These are phyloP conservation scores for Apiospora saccharicola DNA, from an alignment of 2,329 filamentous ascomycete genomes.

Conservation along the genomic window DNA sequence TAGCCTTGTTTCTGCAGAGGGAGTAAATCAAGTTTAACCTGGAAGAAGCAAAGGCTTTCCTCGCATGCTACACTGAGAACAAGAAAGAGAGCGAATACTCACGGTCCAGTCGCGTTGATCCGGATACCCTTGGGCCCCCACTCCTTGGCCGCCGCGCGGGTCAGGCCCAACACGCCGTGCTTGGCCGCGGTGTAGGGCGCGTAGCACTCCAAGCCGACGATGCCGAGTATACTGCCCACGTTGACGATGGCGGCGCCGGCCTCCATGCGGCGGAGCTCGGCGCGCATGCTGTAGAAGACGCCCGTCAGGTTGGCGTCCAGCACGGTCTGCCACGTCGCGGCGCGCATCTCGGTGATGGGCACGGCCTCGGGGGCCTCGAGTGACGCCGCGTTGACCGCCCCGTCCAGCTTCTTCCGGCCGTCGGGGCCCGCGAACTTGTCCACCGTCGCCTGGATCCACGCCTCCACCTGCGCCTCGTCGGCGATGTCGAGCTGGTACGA, in stretches of 20 bases:
- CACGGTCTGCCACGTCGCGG: conserved; percentile 14
- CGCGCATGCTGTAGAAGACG: conserved; percentile 21
- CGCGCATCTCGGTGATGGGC: conserved; percentile 8
- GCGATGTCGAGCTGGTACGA: conserved; percentile 17
- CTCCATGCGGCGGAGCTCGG: conserved; percentile 21
- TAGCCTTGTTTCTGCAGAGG: background rate
- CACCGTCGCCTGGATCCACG: conserved; percentile 35
- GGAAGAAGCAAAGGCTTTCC: background rate
- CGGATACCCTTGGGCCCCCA: conserved; percentile 16
- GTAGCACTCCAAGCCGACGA: conserved; percentile 10
- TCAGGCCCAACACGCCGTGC: conserved; percentile 21
- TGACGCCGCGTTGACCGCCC: conserved; percentile 13
- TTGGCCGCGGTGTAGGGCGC: conserved; percentile 20
- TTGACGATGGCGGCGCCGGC: conserved; percentile 10
- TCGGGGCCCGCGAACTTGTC: conserved; percentile 32
- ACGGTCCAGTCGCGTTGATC: background rate
- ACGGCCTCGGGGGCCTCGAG: conserved; percentile 1
- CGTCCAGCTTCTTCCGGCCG: conserved; percentile 40
- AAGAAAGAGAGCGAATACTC: background rate
- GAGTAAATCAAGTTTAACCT: background rate
- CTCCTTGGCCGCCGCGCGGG: conserved; percentile 21
- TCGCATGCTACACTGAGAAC: too few species aligned
- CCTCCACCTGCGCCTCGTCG: conserved; percentile 22
- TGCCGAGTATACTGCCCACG: conserved; percentile 21
- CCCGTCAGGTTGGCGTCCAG: conserved; percentile 21